Evolutionary conservation across 805 yeast species (phyloP).

Genomic region (Cyberlindnera veronae): DNA sequence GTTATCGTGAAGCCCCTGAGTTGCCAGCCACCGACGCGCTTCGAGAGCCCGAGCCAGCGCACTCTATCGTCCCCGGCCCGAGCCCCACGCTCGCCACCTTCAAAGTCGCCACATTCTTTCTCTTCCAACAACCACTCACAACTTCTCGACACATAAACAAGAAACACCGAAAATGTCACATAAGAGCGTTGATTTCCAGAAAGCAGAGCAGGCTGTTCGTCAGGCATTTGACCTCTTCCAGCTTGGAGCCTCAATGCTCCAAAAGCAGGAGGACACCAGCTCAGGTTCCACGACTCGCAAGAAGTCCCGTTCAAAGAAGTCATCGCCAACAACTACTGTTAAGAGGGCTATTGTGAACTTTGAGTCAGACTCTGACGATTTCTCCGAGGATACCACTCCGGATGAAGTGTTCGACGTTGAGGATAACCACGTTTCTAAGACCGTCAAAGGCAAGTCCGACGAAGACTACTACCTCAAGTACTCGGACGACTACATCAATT

Average conservation of each 20-base stretch:
- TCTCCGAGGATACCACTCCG: constrained; percentile 22
- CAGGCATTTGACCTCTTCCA: constrained; percentile 26
- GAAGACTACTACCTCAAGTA: constrained; percentile 29
- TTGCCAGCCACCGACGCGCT: too few relatives aligned
- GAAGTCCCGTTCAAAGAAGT: constrained; percentile 1
- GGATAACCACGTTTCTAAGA: background rate
- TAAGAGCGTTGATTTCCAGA: constrained; percentile 7
- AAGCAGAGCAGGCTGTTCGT: constrained; percentile 23
- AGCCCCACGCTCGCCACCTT: too few relatives aligned
- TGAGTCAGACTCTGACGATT: constrained; percentile 15
- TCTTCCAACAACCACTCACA: background rate
- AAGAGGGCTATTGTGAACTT: constrained; percentile 17
- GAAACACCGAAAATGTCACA: constrained; percentile 3
- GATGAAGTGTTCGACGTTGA: constrained; percentile 22
- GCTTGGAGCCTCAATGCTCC: constrained; percentile 23
- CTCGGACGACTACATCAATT: constrained; percentile 57
- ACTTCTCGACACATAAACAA: background rate
- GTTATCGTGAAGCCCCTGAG: too few relatives aligned
- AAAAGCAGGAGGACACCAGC: constrained; percentile 1
- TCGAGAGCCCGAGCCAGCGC: too few relatives aligned
- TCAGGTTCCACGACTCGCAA: constrained; percentile 5
- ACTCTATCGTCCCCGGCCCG: too few relatives aligned
- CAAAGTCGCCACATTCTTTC: too few relatives aligned
- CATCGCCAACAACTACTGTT: background rate
- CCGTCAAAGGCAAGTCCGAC: background rate